Evolutionary conservation across 2,329 filamentous ascomycete genomes (phyloP).

Genomic region (Parafenestella ontariensis): DNA sequence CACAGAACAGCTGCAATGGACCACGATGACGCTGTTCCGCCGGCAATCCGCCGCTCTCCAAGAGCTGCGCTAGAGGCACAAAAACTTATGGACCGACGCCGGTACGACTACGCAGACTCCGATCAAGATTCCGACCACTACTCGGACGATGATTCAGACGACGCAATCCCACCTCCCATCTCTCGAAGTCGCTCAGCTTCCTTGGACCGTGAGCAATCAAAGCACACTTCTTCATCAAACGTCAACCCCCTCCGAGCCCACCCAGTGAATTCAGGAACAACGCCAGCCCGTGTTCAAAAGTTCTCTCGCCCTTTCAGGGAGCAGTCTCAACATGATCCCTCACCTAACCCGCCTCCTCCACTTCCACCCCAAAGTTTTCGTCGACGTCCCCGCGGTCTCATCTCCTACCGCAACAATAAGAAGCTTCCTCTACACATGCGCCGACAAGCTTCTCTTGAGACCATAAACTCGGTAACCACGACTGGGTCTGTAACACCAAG

Average conservation of each 20-base stretch:
- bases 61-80: conserved; percentile 24
- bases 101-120: conserved; percentile 12
- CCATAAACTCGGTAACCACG: conserved; percentile 41
- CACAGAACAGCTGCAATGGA: conserved; percentile 21
- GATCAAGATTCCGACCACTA: conserved; percentile 16
- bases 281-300: conserved; percentile 14
- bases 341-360: conserved; percentile 14
- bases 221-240: conserved; percentile 11
- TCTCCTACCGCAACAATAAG: conserved; percentile 30
- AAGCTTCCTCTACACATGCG: conserved; percentile 29
- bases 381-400: conserved; percentile 19
- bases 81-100: conserved; percentile 17
- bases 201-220: conserved; percentile 1
- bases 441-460: conserved; percentile 40
- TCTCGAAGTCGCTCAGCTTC: conserved; percentile 20
- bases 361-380: conserved; percentile 15
- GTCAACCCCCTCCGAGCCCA: conserved; percentile 30
- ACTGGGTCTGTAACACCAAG: conserved; percentile 19
- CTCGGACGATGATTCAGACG: conserved; percentile 26
- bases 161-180: conserved; percentile 27
- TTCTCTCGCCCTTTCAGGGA: conserved; percentile 30
- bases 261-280: conserved; percentile 17
- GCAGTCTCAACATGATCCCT: conserved; percentile 8
- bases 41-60: conserved; percentile 28
- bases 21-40: conserved; percentile 20